These are phyloP conservation scores for Diaporthe amygdali DNA, from an alignment of 2,329 filamentous ascomycete genomes.

Conservation along the genomic window DNA sequence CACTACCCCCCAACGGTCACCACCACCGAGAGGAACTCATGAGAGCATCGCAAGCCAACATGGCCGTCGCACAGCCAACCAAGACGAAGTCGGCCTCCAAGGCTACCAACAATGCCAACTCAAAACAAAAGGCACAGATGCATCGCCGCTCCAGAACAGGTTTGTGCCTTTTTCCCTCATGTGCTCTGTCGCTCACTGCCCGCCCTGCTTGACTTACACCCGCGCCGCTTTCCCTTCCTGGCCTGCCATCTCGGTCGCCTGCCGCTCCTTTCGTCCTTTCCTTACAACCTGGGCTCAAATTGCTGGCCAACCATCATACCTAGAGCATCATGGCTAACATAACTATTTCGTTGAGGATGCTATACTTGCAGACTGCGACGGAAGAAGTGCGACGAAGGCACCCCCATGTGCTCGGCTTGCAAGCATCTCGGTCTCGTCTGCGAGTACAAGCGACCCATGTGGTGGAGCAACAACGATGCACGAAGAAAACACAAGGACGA, in stretches of 20 bases:
- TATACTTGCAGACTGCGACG: constrained; percentile 71
- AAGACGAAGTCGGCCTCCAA: constrained; percentile 66
- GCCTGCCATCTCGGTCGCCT: constrained; percentile 30
- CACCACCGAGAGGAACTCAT: constrained; percentile 52
- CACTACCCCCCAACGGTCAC: constrained; percentile 62
- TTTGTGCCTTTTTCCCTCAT: constrained; percentile 54
- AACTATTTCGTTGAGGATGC: constrained; percentile 54
- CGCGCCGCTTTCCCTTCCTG: neutral
- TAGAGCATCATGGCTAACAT: constrained; percentile 37
- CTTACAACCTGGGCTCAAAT: neutral
- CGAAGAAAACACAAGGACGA: constrained; percentile 87
- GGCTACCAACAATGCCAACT: constrained; percentile 51
- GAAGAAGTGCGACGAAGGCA: constrained; percentile 73
- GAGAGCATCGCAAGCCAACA: constrained; percentile 59
- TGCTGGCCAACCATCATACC: constrained; percentile 2
- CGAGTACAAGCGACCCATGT: constrained; percentile 95
- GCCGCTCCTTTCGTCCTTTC: constrained; percentile 30
- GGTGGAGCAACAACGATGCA: constrained; percentile 95
- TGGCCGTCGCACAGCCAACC: constrained; percentile 64
- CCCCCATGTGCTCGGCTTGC: constrained; percentile 68
- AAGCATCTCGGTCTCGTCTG: constrained; percentile 81
- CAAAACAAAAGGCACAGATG: constrained; percentile 81
- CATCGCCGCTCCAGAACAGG: constrained; percentile 94
- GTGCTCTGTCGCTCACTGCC: constrained; percentile 18
- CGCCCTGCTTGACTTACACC: neutral